Conservation (phyloP, 2,329 filamentous ascomycete genomes). For the Cercospora sojina region DNA sequence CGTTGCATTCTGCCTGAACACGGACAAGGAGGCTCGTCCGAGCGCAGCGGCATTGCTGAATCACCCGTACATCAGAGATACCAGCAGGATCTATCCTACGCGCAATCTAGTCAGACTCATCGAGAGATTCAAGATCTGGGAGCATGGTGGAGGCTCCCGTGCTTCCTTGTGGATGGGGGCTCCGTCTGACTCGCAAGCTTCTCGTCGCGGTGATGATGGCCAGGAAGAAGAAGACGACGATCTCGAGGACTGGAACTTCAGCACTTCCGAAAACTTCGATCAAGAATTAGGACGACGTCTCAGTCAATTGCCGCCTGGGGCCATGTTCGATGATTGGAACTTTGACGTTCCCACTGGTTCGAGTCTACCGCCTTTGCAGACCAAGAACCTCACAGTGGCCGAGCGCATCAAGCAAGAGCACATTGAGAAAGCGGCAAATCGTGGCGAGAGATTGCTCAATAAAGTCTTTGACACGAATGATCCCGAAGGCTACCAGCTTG, state of each 20-base stretch:
- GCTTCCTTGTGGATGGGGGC: slow-evolving; percentile 62
- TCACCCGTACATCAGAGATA: slow-evolving; percentile 67
- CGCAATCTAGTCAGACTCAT: slow-evolving; percentile 65
- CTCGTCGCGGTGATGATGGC: slow-evolving; percentile 33
- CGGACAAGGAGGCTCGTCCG: slow-evolving; percentile 66
- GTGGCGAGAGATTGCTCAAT: slow-evolving; percentile 57
- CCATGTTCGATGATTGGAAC: slow-evolving; percentile 28
- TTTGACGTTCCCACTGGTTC: slow-evolving; percentile 25
- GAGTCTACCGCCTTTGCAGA: slow-evolving; percentile 24
- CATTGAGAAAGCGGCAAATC: slow-evolving; percentile 57
- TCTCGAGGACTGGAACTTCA: slow-evolving; percentile 63
- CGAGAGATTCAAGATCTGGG: slow-evolving; percentile 72
- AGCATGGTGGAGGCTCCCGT: slow-evolving; percentile 68
- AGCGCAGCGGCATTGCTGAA: slow-evolving; percentile 67
- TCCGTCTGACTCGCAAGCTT: slow-evolving; percentile 38
- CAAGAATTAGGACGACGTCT: slow-evolving; percentile 38
- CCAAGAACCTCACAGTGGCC: slow-evolving; percentile 25
- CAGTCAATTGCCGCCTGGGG: slow-evolving; percentile 34
- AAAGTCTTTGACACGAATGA: slow-evolving; percentile 56
- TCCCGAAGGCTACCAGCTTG: slow-evolving; percentile 56
- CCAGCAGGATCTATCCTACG: slow-evolving; percentile 62
- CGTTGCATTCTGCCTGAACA: slow-evolving; percentile 70
- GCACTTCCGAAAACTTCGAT: slow-evolving; percentile 62
- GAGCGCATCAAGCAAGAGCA: slow-evolving; percentile 49
- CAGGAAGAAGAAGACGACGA: slow-evolving; percentile 22